A percentile compares a stretch with the other conserved stretches of the same genome.
phyloP scores from a whole-genome alignment of 2,329 filamentous ascomycete species.

The Curvularia lunata region DNA sequence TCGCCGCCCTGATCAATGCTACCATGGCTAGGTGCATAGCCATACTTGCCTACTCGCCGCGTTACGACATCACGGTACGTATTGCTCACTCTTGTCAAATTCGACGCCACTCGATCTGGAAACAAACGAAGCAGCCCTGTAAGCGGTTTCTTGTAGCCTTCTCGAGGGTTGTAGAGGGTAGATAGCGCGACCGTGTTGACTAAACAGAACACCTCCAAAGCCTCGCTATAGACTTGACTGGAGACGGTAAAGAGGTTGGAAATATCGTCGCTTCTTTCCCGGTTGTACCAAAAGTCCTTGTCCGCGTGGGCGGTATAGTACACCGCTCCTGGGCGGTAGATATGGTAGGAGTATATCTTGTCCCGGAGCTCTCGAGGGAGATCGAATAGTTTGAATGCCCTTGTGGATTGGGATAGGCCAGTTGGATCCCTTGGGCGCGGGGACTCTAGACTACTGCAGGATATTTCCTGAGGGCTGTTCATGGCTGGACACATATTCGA shows the following conservation, averaged over 20 bases:
- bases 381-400: conserved; percentile 13
- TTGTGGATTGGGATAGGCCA: conserved; percentile 15
- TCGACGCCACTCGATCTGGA: conserved; percentile 17
- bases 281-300: background rate
- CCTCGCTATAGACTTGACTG: conserved; percentile 29
- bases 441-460: background rate
- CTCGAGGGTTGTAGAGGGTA: background rate
- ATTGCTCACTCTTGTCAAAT: conserved; percentile 6
- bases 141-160: conserved; percentile 7
- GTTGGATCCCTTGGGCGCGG: background rate
- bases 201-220: conserved; percentile 22
- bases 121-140: conserved; percentile 22
- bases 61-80: conserved; percentile 1
- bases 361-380: conserved; percentile 33
- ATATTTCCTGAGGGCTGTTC: background rate
- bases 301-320: conserved; percentile 9
- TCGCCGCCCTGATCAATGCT: conserved; percentile 1
- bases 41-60: background rate
- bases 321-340: conserved; percentile 18
- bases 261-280: conserved; percentile 2
- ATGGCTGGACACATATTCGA: background rate
- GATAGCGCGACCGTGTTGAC: conserved; percentile 20
- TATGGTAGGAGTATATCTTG: conserved; percentile 24
- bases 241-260: conserved; percentile 24
- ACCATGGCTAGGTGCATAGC: conserved; percentile 4